Evolutionary conservation across 2,329 filamentous ascomycete genomes (phyloP), one percentile per base, ranked within the genome.

Genomic region (Pseudogymnoascus sp.): DNA sequence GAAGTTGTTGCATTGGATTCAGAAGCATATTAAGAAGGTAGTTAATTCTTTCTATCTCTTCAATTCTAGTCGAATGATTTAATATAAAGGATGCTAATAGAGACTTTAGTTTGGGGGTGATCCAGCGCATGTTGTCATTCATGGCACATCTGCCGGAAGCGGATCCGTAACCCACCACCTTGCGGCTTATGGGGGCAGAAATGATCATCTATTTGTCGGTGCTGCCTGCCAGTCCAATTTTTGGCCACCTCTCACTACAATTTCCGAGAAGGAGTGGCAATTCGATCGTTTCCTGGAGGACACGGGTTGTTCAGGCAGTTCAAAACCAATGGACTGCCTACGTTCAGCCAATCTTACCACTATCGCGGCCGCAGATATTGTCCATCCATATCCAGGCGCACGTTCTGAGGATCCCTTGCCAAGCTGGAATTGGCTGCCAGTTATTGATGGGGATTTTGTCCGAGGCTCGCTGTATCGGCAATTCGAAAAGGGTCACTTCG

Each of bases 1-100:
- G 16, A 77, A 81, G 25, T 74, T 81, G 2, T 70, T 89, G 50
- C 69, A 80, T 58, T 89, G 86, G 86, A 79, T 87, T 0, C 77
- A 83, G 67, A 73, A 78, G 36, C 75, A 89, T 63, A 86, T 89
- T 41, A 69, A 72, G 30, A 70, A 78, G 69, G 77, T 78, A 68
- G 6, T 63, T 62, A 14, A 18, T 20, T n/a, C 43, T 12, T 18
- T 2, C 14, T 9, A 18, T 6, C 4, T 2, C 6, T 54, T 1
- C n/a, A 11, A 14, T 33, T 18, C 2, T 50, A 18, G 9, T 7
- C 14, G 6, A 22, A 12, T 22, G 16, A 11, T 41, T 47, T n/a
- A 14, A 41, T 41, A 41, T 12, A 47, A 28, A 14, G 5, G 18
- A 5, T 54, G 8, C 9, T 18, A 18, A 33, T 18, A 33, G 3